Base-by-base conservation (phyloP, 305 asterid genomes). In the Fraxinus sp. region DNA sequence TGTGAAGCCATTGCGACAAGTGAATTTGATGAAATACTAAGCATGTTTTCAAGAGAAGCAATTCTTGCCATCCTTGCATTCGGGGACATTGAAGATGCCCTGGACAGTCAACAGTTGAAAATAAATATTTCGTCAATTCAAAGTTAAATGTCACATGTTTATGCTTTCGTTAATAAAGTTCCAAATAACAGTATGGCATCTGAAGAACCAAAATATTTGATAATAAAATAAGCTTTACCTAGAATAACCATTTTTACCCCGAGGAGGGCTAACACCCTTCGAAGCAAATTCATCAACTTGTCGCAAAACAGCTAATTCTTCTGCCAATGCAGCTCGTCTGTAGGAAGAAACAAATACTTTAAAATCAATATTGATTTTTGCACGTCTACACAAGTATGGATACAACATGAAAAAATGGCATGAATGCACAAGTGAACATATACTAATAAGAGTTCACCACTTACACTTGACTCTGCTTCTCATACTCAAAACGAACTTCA, bases 381-480 rank as follows among this genome's bases (percentile, higher is more conserved):
- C 7, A 76, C 11, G 10, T 70, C 57, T 18, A 36, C 36, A 59
- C 30, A 80, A 82, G 59, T 24, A 76, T 66, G 80, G 77, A 84
- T 35, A 39, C 28, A 30, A 49, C 37, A 36, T 46, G 33, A 22
- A 41, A 33, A 83, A 37, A 81, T 70, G 16, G 49, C 77, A 4
- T 72, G 46, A n/a, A 8, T 73, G 77, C 49, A 35, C 77, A 83
- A 46, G 77, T 22, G 73, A 49, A 41, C 26, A 55, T 14, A 20
- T 24, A 77, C 7, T 14, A 64, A 18, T 36, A 82, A 78, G 76
- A 77, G 74, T 41, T 80, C 43, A 20, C 75, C 73, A 89, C 99
- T 39, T 95, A 97, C 99, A 97, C 99, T 93, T 95, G 97, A 82
- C 97, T 92, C 87, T 97, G 99, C 93, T 95, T 97, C 97, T 97